phyloP scores from a whole-genome alignment of 768 basidiomycete species.

The Russula vinacea region DNA sequence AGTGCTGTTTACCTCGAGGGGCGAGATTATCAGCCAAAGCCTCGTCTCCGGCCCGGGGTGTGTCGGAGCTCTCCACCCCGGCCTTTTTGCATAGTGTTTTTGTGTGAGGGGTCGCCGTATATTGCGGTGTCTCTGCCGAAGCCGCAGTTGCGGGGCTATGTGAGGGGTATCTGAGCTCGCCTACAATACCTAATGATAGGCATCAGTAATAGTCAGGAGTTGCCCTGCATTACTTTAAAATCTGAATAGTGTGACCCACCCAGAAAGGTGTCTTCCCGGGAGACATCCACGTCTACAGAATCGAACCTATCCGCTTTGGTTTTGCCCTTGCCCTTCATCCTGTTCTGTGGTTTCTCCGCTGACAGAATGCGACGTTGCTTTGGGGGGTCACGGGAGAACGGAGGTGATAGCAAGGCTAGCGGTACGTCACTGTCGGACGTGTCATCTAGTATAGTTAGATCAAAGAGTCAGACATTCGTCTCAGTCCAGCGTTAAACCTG shows the following conservation, averaged over 20 bases:
- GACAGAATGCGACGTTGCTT: neutral
- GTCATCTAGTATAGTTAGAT: neutral
- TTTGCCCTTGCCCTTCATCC: neutral
- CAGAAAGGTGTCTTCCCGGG: neutral
- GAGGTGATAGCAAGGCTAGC: neutral
- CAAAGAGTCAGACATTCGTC: neutral
- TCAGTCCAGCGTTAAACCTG: neutral
- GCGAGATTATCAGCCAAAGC: neutral
- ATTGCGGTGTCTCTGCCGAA: neutral
- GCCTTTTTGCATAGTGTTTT: neutral
- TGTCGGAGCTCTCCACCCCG: neutral
- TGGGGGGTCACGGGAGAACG: neutral
- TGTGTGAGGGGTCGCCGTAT: neutral
- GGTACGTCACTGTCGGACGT: conserved; percentile 2
- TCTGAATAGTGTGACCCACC: neutral
- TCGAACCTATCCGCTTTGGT: neutral
- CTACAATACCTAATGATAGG: neutral
- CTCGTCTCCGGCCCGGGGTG: neutral
- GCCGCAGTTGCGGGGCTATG: too few species aligned
- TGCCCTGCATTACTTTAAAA: neutral
- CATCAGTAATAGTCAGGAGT: neutral
- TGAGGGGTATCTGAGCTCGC: neutral
- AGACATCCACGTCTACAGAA: neutral
- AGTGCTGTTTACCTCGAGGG: neutral
- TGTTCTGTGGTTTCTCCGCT: neutral